Evolutionary conservation across 2,329 filamentous ascomycete species (phyloP).

Genomic region (Diaporthe aspalathi): DNA sequence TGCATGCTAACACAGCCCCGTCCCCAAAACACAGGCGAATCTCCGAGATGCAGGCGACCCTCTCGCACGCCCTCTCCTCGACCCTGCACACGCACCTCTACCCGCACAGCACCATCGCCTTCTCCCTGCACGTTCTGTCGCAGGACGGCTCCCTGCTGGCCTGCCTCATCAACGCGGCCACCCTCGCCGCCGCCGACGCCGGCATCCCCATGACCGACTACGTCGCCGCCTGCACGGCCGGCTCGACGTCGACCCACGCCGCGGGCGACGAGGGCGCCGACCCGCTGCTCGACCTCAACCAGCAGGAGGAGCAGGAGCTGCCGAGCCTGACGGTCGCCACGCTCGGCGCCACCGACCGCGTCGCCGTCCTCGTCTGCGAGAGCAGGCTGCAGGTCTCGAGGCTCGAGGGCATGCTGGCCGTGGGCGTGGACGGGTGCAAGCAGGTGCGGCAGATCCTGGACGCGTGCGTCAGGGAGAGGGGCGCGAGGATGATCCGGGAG

Average conservation of each 20-base stretch:
- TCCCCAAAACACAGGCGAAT: constrained; percentile 68
- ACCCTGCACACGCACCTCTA: constrained; percentile 89
- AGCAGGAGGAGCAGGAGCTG: constrained; percentile 85
- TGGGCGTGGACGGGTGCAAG: constrained; percentile 91
- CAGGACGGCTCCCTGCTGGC: constrained; percentile 92
- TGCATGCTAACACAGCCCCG: neutral
- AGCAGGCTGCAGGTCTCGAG: constrained; percentile 84
- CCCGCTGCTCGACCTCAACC: constrained; percentile 83
- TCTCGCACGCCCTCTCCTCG: constrained; percentile 80
- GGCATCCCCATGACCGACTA: constrained; percentile 97
- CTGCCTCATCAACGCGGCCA: constrained; percentile 89
- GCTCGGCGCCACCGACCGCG: constrained; percentile 77
- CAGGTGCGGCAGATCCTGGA: constrained; percentile 86
- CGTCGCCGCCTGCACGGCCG: constrained; percentile 87
- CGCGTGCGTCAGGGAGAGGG: constrained; percentile 78
- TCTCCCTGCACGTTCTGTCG: constrained; percentile 87
- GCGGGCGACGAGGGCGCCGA: constrained; percentile 77
- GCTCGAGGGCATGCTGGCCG: constrained; percentile 91
- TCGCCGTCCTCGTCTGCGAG: constrained; percentile 86
- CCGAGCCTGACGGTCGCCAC: constrained; percentile 90
- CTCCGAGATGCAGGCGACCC: constrained; percentile 82
- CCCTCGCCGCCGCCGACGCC: constrained; percentile 91
- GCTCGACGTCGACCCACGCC: constrained; percentile 76
- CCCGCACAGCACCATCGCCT: constrained; percentile 84
- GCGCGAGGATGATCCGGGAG: constrained; percentile 71